Conservation (phyloP, 1,284 basidiomycete genomes). For the Ustilago trichophora region DNA sequence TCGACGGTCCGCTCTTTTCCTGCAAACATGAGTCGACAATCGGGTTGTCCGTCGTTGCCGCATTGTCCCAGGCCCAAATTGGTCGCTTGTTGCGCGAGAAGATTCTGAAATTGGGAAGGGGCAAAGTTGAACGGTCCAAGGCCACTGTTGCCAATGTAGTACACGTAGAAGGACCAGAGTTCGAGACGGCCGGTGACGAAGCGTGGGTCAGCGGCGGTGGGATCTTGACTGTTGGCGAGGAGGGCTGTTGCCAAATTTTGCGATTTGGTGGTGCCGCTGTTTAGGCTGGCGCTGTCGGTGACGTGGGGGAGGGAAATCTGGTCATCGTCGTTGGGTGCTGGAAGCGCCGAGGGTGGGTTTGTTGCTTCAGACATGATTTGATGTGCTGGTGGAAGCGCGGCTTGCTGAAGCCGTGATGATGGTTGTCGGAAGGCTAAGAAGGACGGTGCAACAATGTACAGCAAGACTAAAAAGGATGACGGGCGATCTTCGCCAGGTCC, state of each 20-base stretch:
- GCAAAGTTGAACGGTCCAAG: slow-evolving; percentile 74
- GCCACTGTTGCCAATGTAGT: slow-evolving; percentile 79
- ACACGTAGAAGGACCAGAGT: slow-evolving; percentile 78
- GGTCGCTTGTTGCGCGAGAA: slow-evolving; percentile 71
- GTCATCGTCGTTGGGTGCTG: slow-evolving; percentile 1
- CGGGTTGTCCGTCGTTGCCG: slow-evolving; percentile 33
- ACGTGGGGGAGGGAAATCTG: slow-evolving; percentile 6
- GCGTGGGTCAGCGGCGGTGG: slow-evolving; percentile 10
- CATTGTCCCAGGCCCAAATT: slow-evolving; percentile 70
- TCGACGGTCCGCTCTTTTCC: slow-evolving; percentile 47
- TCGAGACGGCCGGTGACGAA: slow-evolving; percentile 23
- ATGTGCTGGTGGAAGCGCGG: too few species aligned
- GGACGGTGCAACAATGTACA: too few species aligned
- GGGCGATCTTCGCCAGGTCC: too few species aligned
- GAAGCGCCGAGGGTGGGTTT: background rate
- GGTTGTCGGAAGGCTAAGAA: too few species aligned
- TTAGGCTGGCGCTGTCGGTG: slow-evolving; percentile 9
- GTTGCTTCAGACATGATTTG: too few species aligned
- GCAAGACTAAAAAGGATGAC: too few species aligned
- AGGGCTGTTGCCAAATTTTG: slow-evolving; percentile 12
- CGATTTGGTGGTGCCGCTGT: slow-evolving; percentile 1
- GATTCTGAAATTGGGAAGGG: slow-evolving; percentile 79
- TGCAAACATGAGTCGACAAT: slow-evolving; percentile 70
- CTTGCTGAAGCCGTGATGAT: too few species aligned
- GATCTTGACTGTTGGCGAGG: slow-evolving; percentile 15